Evolutionary conservation across 73 alveolate species (phyloP).

Genomic region (Symbiodinium natans): DNA sequence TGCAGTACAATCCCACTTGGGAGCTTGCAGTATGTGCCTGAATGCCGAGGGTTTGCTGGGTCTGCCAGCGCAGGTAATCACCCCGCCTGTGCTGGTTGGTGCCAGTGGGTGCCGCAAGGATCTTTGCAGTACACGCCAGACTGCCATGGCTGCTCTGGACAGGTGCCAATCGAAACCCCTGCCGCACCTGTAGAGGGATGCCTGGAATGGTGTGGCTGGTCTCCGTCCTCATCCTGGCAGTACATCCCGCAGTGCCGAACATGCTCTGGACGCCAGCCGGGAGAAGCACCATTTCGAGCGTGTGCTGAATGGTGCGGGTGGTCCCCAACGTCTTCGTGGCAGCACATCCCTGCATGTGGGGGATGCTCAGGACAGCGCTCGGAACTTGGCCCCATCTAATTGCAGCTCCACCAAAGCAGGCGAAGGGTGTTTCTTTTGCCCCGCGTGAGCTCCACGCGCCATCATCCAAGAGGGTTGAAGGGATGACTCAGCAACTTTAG

Average conservation of each 20-base stretch:
- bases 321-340: not conserved
- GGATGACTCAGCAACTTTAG: too few relatives aligned
- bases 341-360: not conserved
- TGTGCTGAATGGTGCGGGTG: not conserved
- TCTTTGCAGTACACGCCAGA: not conserved
- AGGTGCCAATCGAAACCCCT: not conserved
- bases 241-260: not conserved
- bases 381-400: not conserved
- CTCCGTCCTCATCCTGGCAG: not conserved
- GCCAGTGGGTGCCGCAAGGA: not conserved
- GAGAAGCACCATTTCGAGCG: not conserved
- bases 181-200: not conserved
- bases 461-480: too few relatives aligned
- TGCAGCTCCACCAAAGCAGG: not conserved
- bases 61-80: not conserved
- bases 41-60: not conserved
- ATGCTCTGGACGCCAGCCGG: not conserved
- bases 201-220: not conserved
- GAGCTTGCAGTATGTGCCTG: not conserved
- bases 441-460: too few relatives aligned
- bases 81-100: not conserved
- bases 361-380: not conserved
- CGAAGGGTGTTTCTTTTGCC: not conserved
- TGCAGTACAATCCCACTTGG: not conserved
- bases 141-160: not conserved